Base-by-base conservation (phyloP, 768 basidiomycete species). In the Leucocoprinus leucothites region DNA sequence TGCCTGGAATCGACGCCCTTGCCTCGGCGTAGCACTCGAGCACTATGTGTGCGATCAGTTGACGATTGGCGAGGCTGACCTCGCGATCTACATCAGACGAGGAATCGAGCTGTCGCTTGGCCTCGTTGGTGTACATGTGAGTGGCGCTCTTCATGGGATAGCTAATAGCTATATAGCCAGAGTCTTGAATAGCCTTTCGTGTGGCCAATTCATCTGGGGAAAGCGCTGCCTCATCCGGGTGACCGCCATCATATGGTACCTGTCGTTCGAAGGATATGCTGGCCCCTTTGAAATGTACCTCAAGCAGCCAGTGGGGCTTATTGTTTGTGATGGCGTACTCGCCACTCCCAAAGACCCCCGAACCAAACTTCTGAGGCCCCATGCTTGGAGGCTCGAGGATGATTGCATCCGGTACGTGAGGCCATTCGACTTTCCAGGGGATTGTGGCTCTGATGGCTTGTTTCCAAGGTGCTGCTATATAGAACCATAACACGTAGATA, bases 111-210 rank as follows among this genome's bases (percentile, higher is more conserved):
- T 22, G 1, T 7, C 26, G 11, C 9, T 18, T 14, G 3, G 44
- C 11, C 28, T 36, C 22, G 16, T 11, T 9, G 19, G 47, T 46
- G 14, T 46, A 25, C 24, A 18, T 24, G 18, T 47, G n/a, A n/a
- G n/a, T 25, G 3, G 52, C 52, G 24, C 52, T 53, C n/a, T 46
- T 22, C 52, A 53, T 47, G 21, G 52, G 19, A 19, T 53, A 53
- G 35, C 52, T 53, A 16, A 53, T 53, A 14, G 52, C 52, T 13
- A 35, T 46, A 26, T 53, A 53, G 3, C 52, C 52, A 14, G 1
- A 38, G 6, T n/a, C 14, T 11, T 53, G 34, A n/a, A 53, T 46
- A 3, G 9, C 24, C 44, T 36, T 25, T 18, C 34, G n/a, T 31
- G 16, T 46, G n/a, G 13, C 5, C n/a, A n/a, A 22, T n/a, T 38